Evolutionary conservation across 2,329 filamentous ascomycete genomes (phyloP), one percentile per base, ranked within the genome.

Genomic region (Xylaria sp.): DNA sequence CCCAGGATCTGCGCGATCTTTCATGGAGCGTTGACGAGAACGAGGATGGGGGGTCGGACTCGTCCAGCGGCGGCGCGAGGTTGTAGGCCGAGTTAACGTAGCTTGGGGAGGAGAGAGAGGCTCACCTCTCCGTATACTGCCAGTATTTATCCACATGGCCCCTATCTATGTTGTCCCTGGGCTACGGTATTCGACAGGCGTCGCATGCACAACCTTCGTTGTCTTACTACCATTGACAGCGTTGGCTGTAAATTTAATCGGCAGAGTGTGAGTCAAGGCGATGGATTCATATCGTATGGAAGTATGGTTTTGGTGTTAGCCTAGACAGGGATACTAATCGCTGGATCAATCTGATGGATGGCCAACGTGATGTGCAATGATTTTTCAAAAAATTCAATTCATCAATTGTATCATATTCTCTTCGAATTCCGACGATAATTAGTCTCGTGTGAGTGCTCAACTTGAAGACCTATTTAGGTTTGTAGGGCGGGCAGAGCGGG

Each of bases 181-280:
- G 25, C 25, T 21, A 13, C 25, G 18, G 5, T 58, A 29, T n/a
- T 27, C 25, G 1, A 18, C 25, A 9, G 18, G 27, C 37, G 10
- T 44, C 21, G 18, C 37, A 27, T 21, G 6, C n/a, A n/a, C n/a
- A n/a, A n/a, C n/a, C 10, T 35, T 10, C 32, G 32, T 35, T 10
- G 32, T 35, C 32, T 5, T 44, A n/a, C 40, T 44, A 44, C 40
- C 51, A 9, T 47, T 69, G n/a, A 74, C 68, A 10, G 47, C 65
- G 35, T 12, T 48, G 63, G 70, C 57, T 25, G 21, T 21, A 63
- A 69, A 61, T 62, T 40, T 55, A 42, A 69, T 4, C 9, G 35
- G 35, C 35, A 2, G 2, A 40, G 9, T 40, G 35, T 40, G 13
- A 8, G 6, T 44, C 16, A 18, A n/a, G 6, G 16, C 16, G 18